These are phyloP conservation scores for Heracleum sosnowskyi DNA, from an alignment of 129 eudicot genomes.

Conservation along the genomic window DNA sequence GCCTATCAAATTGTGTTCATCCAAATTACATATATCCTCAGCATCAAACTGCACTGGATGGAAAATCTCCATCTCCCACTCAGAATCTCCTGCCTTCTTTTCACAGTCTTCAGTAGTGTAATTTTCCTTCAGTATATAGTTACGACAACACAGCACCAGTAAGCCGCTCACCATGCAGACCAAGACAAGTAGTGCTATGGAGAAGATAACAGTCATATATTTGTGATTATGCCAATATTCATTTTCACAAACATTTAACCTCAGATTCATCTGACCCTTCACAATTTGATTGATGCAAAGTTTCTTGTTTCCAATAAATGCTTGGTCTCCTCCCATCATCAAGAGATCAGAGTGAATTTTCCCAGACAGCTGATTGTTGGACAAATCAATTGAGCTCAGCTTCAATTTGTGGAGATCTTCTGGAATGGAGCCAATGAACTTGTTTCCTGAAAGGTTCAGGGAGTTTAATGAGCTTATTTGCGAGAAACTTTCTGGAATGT, in stretches of 20 bases:
- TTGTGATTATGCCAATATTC: constrained; percentile 19
- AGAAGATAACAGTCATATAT: constrained; percentile 29
- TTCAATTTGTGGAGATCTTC: constrained; percentile 38
- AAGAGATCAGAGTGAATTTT: constrained; percentile 49
- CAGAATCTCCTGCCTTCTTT: constrained; percentile 28
- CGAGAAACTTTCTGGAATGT: constrained; percentile 48
- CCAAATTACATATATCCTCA: constrained; percentile 56
- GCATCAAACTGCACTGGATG: constrained; percentile 70
- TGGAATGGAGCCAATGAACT: constrained; percentile 59
- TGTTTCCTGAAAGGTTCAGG: constrained; percentile 66
- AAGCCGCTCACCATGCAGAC: constrained; percentile 40
- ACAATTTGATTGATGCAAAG: constrained; percentile 44
- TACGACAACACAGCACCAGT: constrained; percentile 37
- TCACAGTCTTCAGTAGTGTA: constrained; percentile 13
- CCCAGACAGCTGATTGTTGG: constrained; percentile 65
- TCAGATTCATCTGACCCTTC: constrained; percentile 15
- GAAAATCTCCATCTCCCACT: constrained; percentile 77
- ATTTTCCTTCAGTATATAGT: constrained; percentile 22
- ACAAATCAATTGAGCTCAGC: constrained; percentile 64
- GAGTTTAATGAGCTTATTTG: constrained; percentile 54
- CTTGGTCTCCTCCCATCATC: constrained; percentile 45
- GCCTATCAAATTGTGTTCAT: constrained; percentile 68
- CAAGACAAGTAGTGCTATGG: constrained; percentile 33
- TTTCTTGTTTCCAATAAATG: constrained; percentile 53
- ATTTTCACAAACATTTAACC: constrained; percentile 34